Evolutionary conservation across 148 eudicot genomes (phyloP).

Genomic region (Arctostaphylos glauca): DNA sequence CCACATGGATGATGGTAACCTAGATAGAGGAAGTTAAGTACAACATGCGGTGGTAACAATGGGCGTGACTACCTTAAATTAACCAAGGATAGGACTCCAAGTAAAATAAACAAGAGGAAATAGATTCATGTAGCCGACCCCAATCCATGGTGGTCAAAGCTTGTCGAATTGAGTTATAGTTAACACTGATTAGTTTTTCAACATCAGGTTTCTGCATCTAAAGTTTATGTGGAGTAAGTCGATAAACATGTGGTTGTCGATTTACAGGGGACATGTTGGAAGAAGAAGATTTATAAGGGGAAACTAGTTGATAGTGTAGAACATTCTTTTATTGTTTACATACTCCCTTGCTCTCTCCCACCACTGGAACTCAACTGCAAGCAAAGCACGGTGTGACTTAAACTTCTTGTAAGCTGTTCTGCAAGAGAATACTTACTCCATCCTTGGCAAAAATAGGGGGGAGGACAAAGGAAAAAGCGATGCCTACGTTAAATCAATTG

Average conservation of each 20-base stretch:
- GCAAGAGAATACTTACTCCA: background rate
- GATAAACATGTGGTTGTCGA: background rate
- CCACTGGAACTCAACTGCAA: background rate
- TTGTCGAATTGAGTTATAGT: background rate
- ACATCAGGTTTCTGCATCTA: conserved; percentile 9
- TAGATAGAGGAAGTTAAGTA: background rate
- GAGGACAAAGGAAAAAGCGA: too few species aligned
- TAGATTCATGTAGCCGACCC: background rate
- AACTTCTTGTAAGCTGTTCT: background rate
- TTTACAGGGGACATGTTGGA: background rate
- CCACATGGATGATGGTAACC: background rate
- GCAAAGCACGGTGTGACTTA: background rate
- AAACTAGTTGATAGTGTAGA: background rate
- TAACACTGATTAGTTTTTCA: too few species aligned
- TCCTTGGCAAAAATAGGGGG: background rate
- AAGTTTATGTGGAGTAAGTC: background rate
- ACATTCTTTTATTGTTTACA: background rate
- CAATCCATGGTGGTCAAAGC: background rate
- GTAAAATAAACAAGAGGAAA: background rate
- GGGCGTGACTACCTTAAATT: background rate
- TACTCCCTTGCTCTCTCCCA: background rate
- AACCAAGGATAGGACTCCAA: background rate
- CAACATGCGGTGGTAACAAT: background rate
- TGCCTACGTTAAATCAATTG: too few species aligned
- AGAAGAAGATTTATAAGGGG: background rate